A percentile compares a stretch with the other conserved stretches of the same genome.
These are phyloP conservation scores for Scutellaria galericulata DNA, from an alignment of 257 asterid genomes.

Conservation along the genomic window DNA sequence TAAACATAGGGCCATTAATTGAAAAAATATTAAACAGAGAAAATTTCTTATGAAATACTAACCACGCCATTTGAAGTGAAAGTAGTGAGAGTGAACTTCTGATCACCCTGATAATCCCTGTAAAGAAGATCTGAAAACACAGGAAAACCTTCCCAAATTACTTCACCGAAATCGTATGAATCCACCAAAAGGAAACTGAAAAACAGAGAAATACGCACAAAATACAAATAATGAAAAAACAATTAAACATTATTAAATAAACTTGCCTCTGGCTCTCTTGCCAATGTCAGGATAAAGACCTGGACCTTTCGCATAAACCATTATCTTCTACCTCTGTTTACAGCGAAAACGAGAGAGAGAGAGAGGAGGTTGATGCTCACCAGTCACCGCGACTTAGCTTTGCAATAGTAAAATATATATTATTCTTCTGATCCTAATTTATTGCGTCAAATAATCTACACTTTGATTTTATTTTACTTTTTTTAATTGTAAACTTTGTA, in stretches of 20 bases:
- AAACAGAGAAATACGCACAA: neutral
- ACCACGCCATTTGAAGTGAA: constrained; percentile 63
- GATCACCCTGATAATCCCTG: constrained; percentile 63
- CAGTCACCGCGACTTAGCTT: too few relatives aligned
- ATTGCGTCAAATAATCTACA: constrained; percentile 26
- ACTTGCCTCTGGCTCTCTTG: constrained; percentile 63
- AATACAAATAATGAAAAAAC: neutral
- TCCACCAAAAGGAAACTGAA: constrained; percentile 6
- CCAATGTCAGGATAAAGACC: constrained; percentile 71
- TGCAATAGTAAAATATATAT: neutral
- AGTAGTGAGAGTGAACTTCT: constrained; percentile 64
- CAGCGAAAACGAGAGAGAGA: neutral
- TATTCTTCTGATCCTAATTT: constrained; percentile 41
- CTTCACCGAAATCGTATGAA: too few relatives aligned
- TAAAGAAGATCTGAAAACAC: constrained; percentile 58
- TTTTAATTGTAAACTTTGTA: too few relatives aligned
- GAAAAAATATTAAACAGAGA: neutral
- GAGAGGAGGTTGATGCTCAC: constrained; percentile 15
- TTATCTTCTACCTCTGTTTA: constrained; percentile 12
- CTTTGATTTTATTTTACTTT: too few relatives aligned
- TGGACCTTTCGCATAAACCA: constrained; percentile 64
- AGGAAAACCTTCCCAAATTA: neutral
- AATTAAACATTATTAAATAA: neutral
- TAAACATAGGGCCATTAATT: neutral
- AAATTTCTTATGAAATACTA: constrained; percentile 22